Evolutionary conservation across 1,284 basidiomycete species (phyloP), one percentile per base, ranked within the genome.

Genomic region (Malassezia slooffiae): DNA sequence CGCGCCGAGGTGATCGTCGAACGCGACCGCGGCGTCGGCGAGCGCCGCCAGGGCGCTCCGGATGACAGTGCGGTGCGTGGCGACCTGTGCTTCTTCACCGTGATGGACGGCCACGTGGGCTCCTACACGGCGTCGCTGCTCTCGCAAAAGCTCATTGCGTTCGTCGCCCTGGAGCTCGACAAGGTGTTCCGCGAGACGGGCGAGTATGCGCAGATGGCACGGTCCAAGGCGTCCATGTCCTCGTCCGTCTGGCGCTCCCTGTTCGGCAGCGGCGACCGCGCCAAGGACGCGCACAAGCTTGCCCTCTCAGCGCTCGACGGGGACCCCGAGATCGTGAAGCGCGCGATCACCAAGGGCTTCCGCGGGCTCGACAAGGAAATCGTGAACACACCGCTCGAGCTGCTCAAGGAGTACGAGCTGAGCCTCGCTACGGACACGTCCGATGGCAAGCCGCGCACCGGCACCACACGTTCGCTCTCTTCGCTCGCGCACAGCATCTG

Each of bases 81-180:
- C 8, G 59, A 62, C 36, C 50, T 62, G 17, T 62, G 59, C 37
- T 83, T 91, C 70, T 88, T 86, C 59, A 75, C 84, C 1, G 81
- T 93, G 21, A 82, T 90, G 78, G 93, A 97, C 64, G 93, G 93
- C 2, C 93, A 97, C 67, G 76, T 80, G 1, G 93, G 88, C 1
- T 76, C 64, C 53, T 77, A 86, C 44, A 97, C 93, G 1, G 88
- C 85, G 4, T 77, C 80, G 45, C 75, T 95, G 22, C 80, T 99
- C 23, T 81, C 83, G 2, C 81, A 82, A 41, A 78, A 83, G 47
- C 78, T 97, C 47, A 85, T 96, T 50, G 85, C 85, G 24, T 83
- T 85, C 10, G 80, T 95, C 37, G 79, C 81, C 0, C 74, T 87
- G 36, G 82, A 91, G 61, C 77, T 97, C 21, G 71, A 73, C 31